A percentile compares a stretch with the other conserved stretches of the same genome.
phyloP scores from a whole-genome alignment of 2,329 filamentous ascomycete genomes.

The Cladophialophora bantiana region DNA sequence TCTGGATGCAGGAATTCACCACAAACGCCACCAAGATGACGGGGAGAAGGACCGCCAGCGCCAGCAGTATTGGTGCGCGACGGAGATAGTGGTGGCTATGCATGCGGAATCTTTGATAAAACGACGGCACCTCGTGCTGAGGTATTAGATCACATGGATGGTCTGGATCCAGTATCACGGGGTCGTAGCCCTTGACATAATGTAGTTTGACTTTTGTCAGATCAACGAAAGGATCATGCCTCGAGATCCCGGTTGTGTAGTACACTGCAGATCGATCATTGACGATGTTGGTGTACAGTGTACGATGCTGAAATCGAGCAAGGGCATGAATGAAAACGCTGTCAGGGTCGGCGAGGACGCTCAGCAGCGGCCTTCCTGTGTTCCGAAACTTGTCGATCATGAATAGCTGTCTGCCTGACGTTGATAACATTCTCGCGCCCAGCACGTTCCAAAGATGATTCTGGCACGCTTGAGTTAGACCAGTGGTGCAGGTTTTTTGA shows the following conservation, averaged over 20 bases:
- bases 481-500: not conserved
- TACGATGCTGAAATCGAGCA: constrained; percentile 75
- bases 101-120: constrained; percentile 47
- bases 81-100: constrained; percentile 53
- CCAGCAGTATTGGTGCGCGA: constrained; percentile 68
- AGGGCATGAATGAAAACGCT: constrained; percentile 87
- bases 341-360: constrained; percentile 79
- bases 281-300: constrained; percentile 82
- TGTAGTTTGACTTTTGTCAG: constrained; percentile 72
- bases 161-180: constrained; percentile 74
- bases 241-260: constrained; percentile 81
- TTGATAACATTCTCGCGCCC: constrained; percentile 79
- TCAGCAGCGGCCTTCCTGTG: constrained; percentile 79
- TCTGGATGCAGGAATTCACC: constrained; percentile 78
- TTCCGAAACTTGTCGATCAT: constrained; percentile 84
- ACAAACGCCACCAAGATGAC: constrained; percentile 75
- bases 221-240: constrained; percentile 77
- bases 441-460: constrained; percentile 81
- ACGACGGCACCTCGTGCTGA: constrained; percentile 45
- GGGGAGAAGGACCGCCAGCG: constrained; percentile 74
- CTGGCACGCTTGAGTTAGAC: constrained; percentile 38
- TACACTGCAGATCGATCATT: constrained; percentile 84
- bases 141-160: constrained; percentile 64
- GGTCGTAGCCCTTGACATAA: constrained; percentile 74
- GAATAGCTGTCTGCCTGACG: constrained; percentile 86